Base-by-base conservation (phyloP, 2,329 filamentous ascomycete genomes). In the Chrysoporthe austroafricana region DNA sequence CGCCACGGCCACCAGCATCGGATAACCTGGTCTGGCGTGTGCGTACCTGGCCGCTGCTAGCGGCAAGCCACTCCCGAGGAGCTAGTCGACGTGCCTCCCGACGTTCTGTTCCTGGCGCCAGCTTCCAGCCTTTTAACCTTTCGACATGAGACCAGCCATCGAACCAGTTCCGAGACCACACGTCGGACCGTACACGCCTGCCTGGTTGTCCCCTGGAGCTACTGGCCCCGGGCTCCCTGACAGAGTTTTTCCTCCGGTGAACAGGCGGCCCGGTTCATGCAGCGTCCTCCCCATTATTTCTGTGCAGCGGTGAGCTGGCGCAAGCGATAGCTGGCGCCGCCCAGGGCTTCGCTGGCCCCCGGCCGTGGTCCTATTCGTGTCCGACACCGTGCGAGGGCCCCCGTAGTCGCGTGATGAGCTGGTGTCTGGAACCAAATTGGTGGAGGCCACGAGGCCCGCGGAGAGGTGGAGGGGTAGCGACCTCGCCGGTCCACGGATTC, bases 121-220 rank as follows among this genome's bases (percentile, higher is more conserved):
- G 26, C 26, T 26, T 44, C 14, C 43, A 44, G 8, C 8, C 8
- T 44, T 44, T 44, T 44, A 16, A 44, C 9, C 14, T 44, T n/a
- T n/a, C 44, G 16, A 58, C 21, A 48, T 46, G 57, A 62, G 64
- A 62, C 62, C 64, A 60, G 56, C 64, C 64, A 56, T 42, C 57
- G 64, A 66, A 66, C 62, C 64, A 46, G n/a, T 34, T 50, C 44
- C 46, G 58, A 66, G 62, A 66, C 64, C 44, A 46, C 13, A 39
- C 36, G 36, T 39, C 36, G 36, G 36, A 39, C 36, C 6, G 9
- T 9, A 39, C 8, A 46, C 44, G 18, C 54, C 54, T 16, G n/a
- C 54, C 13, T 14, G 3, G 13, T 14, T 32, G 21, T 11, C 18
- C 50, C 21, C n/a, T 52, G 50, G 9, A 21, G 21, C 9, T 21